These are phyloP conservation scores for Phoenix dactylifera DNA, from an alignment of 176 grass and related monocot species.

Conservation along the genomic window DNA sequence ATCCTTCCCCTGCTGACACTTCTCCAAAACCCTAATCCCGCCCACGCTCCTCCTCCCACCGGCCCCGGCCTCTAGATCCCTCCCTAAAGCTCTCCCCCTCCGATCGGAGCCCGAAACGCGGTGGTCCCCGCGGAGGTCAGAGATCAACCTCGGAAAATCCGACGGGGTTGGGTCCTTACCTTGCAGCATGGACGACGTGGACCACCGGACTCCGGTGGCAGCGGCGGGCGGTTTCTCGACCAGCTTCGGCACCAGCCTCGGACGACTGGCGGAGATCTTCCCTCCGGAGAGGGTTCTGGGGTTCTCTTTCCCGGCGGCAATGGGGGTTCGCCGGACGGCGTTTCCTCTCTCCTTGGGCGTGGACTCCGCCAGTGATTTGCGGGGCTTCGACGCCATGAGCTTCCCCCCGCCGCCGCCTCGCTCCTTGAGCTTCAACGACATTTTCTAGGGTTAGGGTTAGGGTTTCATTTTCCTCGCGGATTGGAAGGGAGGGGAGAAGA, in stretches of 20 bases:
- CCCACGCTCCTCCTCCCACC: conserved; percentile 33
- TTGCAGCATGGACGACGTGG: conserved; percentile 72
- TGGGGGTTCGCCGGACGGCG: background rate
- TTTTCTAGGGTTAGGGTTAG: conserved; percentile 26
- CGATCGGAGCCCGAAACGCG: conserved; percentile 26
- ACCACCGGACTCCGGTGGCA: conserved; percentile 37
- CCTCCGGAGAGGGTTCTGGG: conserved; percentile 21
- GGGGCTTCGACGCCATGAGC: conserved; percentile 10
- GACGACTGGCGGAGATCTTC: conserved; percentile 34
- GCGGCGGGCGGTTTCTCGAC: conserved; percentile 1
- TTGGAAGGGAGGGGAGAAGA: too few relatives aligned
- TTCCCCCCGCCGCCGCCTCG: conserved; percentile 48
- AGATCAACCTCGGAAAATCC: conserved; percentile 31
- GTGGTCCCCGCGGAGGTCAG: conserved; percentile 25
- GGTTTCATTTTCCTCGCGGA: too few relatives aligned
- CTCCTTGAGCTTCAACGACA: conserved; percentile 74
- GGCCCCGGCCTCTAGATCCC: conserved; percentile 31
- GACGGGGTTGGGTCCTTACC: conserved; percentile 49
- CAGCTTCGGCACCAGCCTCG: conserved; percentile 13
- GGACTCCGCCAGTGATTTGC: background rate
- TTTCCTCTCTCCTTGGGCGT: conserved; percentile 9
- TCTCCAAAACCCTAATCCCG: conserved; percentile 46
- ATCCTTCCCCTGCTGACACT: conserved; percentile 10
- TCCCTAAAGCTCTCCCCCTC: conserved; percentile 26
- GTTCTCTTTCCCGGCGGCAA: conserved; percentile 35